phyloP scores from a whole-genome alignment of 1,284 basidiomycete species.

The Sphagnurus paluster region DNA sequence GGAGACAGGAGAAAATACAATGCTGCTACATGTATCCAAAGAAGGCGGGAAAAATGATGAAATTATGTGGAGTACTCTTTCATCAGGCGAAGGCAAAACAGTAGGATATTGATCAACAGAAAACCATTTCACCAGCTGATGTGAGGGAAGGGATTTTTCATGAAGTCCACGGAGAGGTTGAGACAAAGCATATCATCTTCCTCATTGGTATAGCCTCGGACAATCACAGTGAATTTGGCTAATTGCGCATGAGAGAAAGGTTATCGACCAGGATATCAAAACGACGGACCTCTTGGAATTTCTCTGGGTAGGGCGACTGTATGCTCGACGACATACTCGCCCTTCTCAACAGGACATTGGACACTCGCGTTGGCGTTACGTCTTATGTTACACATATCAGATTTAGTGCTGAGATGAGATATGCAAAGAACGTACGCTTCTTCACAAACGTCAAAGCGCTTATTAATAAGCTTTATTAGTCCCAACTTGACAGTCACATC shows the following conservation, averaged over 20 bases:
- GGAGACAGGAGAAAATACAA: no score
- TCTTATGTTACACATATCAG: conserved; percentile 34
- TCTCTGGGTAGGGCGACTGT: conserved; percentile 85
- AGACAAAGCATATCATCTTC: conserved; percentile 84
- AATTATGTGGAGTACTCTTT: no score
- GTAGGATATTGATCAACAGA: background rate
- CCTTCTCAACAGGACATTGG: conserved; percentile 77
- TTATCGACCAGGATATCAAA: background rate
- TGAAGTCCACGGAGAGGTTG: conserved; percentile 77
- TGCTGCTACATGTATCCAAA: no score
- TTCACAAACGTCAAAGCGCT: conserved; percentile 85
- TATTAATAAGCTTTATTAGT: conserved; percentile 79
- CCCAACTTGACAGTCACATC: conserved; percentile 90
- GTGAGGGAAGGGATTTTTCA: conserved; percentile 41
- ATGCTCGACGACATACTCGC: conserved; percentile 71
- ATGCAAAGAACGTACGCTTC: conserved; percentile 74
- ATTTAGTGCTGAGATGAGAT: conserved; percentile 2
- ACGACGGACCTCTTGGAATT: conserved; percentile 76
- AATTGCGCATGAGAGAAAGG: conserved; percentile 1
- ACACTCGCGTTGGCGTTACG: conserved; percentile 69
- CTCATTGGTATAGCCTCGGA: conserved; percentile 74
- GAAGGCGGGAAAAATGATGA: no score
- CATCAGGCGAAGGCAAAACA: no score
- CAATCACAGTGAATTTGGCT: conserved; percentile 86
- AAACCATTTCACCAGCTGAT: conserved; percentile 23